Conservation (phyloP, 1,284 basidiomycete species). For the Mrakiaceae sp. region DNA sequence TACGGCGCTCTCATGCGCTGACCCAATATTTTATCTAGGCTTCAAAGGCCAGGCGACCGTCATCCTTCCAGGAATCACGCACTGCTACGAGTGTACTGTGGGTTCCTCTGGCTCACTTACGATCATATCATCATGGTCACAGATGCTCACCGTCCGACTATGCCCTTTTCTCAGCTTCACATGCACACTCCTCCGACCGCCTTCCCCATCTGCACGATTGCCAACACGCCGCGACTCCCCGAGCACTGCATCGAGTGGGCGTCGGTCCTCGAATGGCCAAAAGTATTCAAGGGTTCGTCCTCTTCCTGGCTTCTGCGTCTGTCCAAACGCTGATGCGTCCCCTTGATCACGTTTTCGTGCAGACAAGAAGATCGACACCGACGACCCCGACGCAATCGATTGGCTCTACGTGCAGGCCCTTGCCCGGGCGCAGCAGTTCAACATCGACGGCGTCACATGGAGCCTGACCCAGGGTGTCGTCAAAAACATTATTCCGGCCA, state of each 20-base stretch:
- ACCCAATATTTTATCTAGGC: constrained; percentile 41
- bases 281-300: constrained; percentile 64
- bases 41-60: constrained; percentile 98
- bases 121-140: not conserved
- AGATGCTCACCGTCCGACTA: not conserved
- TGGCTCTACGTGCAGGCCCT: constrained; percentile 81
- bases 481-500: constrained; percentile 98
- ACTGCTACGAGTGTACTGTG: constrained; percentile 90
- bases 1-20: not conserved
- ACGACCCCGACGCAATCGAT: constrained; percentile 90
- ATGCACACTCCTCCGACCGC: constrained; percentile 96
- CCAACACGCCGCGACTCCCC: constrained; percentile 93
- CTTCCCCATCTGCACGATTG: constrained; percentile 98
- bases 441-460: constrained; percentile 97
- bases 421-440: constrained; percentile 76
- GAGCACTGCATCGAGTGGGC: constrained; percentile 99
- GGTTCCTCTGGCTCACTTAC: constrained; percentile 13
- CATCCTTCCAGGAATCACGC: constrained; percentile 87
- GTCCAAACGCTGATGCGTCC: constrained; percentile 12
- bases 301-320: not conserved
- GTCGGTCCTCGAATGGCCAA: constrained; percentile 96
- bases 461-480: constrained; percentile 95
- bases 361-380: constrained; percentile 93
- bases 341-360: not conserved
- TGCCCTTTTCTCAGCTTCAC: constrained; percentile 46